Evolutionary conservation across 2,329 filamentous ascomycete species (phyloP), one percentile per base, ranked within the genome.

Genomic region (Aspergillus sp.): DNA sequence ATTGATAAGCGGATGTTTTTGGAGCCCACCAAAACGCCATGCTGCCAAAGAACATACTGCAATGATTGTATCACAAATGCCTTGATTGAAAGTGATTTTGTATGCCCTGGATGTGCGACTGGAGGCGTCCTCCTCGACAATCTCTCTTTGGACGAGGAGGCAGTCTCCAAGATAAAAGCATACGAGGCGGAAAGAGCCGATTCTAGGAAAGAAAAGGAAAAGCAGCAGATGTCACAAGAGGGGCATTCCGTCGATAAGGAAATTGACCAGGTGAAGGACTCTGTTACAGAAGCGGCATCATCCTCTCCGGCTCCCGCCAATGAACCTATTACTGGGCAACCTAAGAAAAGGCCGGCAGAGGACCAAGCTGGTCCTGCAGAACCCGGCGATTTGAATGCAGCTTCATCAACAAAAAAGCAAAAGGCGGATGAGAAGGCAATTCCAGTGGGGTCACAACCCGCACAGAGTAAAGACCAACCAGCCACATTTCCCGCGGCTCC

Each of bases 41-140:
- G 93, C 80, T 98, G 93, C 78, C 81, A 86, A 74, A 94, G 86
- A 80, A 96, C 90, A 66, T 98, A 94, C 78, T 98, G 93, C 79
- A 93, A 93, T 81, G 89, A 96, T 69, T 98, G 93, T 85, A 96
- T 98, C 73, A 94, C 93, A 68, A 95, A 95, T 80, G 88, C 90
- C 72, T 83, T 98, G 71, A 91, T 96, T 73, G 90, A 97, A 76
- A 93, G 86, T 80, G 93, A 98, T 78, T 89, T 98, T 72, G 78
- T 90, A 70, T 98, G 93, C 71, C 93, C 93, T 54, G 84, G 83
- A 58, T 98, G 93, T 76, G 82, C 87, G 71, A 86, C 85, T 53
- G 89, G 95, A 66, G 88, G 88, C 62, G 88, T 96, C 55, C 77
- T 96, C 61, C 86, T 97, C 72, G 91, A 96, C 77, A 86, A 95